Percentiles rank a stretch among this genome's conserved stretches.
These are phyloP conservation scores for Tetrahymena borealis DNA, from an alignment of 73 alveolate genomes.

Conservation along the genomic window DNA sequence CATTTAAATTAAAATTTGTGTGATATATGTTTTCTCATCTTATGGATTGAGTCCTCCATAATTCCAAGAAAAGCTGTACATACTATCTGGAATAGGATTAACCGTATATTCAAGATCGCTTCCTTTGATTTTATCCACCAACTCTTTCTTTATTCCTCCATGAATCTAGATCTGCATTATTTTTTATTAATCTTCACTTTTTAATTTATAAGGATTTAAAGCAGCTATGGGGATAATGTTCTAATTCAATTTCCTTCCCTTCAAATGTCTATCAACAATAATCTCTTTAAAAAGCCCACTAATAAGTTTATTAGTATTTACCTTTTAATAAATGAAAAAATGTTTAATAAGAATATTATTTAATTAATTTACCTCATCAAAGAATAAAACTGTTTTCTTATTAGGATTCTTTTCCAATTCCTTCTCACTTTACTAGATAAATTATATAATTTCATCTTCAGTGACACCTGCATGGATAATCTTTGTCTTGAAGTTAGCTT, in stretches of 20 bases:
- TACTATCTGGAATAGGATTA: constrained; percentile 61
- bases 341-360: too few species aligned
- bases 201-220: background rate
- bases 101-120: constrained; percentile 55
- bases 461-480: constrained; percentile 70
- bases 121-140: background rate
- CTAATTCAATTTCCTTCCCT: background rate
- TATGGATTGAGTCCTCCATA: constrained; percentile 50
- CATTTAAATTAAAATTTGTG: constrained; percentile 30
- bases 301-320: background rate
- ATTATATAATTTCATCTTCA: constrained; percentile 31
- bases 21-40: constrained; percentile 52
- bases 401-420: background rate
- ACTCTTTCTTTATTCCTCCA: constrained; percentile 48
- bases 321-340: background rate
- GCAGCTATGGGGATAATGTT: background rate
- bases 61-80: constrained; percentile 54
- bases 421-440: constrained; percentile 9
- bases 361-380: constrained; percentile 69
- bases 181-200: background rate
- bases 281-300: background rate
- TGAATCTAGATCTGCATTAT: background rate
- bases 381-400: constrained; percentile 55
- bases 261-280: background rate
- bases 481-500: constrained; percentile 48